A percentile compares a stretch with the other conserved stretches of the same genome.
Evolutionary conservation across 106 monocot genomes (phyloP).

Genomic region (Allium fistulosum): DNA sequence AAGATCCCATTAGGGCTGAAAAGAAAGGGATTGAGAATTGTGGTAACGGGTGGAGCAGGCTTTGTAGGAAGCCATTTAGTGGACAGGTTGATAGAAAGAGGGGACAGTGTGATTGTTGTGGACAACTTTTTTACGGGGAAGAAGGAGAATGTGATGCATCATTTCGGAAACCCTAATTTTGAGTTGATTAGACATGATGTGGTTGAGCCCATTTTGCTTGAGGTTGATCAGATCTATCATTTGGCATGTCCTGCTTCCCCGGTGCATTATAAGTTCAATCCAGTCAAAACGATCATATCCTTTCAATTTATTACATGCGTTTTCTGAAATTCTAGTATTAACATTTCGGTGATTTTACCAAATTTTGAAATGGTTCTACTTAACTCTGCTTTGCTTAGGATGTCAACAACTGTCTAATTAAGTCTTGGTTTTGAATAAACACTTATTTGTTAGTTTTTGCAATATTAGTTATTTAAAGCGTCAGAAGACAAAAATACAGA

Average conservation of each 20-base stretch:
- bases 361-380: too few relatives aligned
- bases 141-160: constrained; percentile 88
- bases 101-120: constrained; percentile 73
- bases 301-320: constrained; percentile 5
- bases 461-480: too few relatives aligned
- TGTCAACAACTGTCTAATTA: too few relatives aligned
- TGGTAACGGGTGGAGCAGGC: constrained; percentile 82
- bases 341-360: too few relatives aligned
- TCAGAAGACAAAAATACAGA: too few relatives aligned
- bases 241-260: constrained; percentile 90
- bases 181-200: constrained; percentile 81
- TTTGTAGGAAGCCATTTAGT: constrained; percentile 84
- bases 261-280: constrained; percentile 90
- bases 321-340: too few relatives aligned
- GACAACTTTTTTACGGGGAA: constrained; percentile 94
- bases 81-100: constrained; percentile 64
- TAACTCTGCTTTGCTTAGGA: too few relatives aligned
- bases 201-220: constrained; percentile 74
- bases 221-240: constrained; percentile 96
- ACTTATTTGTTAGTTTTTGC: too few relatives aligned
- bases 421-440: too few relatives aligned
- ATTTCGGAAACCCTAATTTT: constrained; percentile 71
- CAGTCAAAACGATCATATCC: constrained; percentile 94
- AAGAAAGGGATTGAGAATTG: constrained; percentile 58
- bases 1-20: constrained; percentile 58